phyloP scores from a whole-genome alignment of 1,139 yeast genomes.

The Pichia sp. region DNA sequence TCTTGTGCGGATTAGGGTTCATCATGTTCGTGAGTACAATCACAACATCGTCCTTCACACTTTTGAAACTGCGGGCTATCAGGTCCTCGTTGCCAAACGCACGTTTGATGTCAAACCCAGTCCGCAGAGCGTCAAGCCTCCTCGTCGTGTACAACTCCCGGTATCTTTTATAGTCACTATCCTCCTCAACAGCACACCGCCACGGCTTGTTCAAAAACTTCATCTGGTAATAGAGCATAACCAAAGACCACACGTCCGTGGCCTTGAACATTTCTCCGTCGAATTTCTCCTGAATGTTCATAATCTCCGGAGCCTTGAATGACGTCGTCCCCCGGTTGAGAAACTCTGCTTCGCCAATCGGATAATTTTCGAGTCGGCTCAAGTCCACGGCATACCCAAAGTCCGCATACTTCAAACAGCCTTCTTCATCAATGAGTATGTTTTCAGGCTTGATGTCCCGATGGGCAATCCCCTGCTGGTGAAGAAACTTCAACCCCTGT shows the following conservation, averaged over 20 bases:
- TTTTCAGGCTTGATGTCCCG: conserved; percentile 58
- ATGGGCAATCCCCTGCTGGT: conserved; percentile 43
- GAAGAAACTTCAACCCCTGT: conserved; percentile 45
- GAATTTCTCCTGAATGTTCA: conserved; percentile 26
- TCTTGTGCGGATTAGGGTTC: conserved; percentile 26
- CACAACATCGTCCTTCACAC: conserved; percentile 17
- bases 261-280: conserved; percentile 28
- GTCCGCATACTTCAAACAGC: conserved; percentile 46
- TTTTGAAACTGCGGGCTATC: conserved; percentile 6
- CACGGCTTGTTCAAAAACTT: conserved; percentile 47
- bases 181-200: conserved; percentile 36
- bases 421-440: conserved; percentile 43
- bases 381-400: conserved; percentile 49
- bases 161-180: conserved; percentile 30
- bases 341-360: conserved; percentile 27
- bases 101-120: conserved; percentile 18
- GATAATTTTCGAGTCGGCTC: conserved; percentile 23
- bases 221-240: conserved; percentile 46
- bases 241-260: conserved; percentile 52
- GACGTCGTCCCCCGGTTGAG: conserved; percentile 48
- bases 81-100: conserved; percentile 6
- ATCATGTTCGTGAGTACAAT: conserved; percentile 26
- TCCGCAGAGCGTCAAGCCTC: conserved; percentile 11
- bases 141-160: conserved; percentile 22
- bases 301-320: conserved; percentile 55